These are phyloP conservation scores for Thermoascus crustaceus DNA, from an alignment of 2,329 filamentous ascomycete genomes.

Conservation along the genomic window DNA sequence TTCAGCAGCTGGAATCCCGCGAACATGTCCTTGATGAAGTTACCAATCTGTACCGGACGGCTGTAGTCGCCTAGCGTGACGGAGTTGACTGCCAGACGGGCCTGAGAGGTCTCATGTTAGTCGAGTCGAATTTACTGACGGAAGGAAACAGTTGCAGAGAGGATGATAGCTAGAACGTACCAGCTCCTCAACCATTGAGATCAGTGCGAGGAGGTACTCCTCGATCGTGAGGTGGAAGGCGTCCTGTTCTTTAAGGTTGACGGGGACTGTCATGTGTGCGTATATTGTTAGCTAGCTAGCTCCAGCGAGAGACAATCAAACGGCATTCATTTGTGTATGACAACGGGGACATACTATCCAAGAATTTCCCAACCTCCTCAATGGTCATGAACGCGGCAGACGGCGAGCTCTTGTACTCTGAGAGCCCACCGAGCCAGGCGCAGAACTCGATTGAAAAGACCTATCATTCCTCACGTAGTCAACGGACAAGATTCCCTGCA, in stretches of 20 bases:
- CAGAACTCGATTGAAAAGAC: slow-evolving; percentile 52
- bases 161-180: slow-evolving; percentile 30
- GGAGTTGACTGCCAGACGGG: slow-evolving; percentile 84
- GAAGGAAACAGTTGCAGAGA: background rate
- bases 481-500: background rate
- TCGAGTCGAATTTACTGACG: background rate
- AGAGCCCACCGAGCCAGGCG: slow-evolving; percentile 74
- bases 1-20: slow-evolving; percentile 96
- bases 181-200: slow-evolving; percentile 82
- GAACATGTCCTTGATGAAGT: slow-evolving; percentile 90
- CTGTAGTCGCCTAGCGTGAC: slow-evolving; percentile 85
- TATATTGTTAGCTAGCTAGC: background rate
- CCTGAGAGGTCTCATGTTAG: slow-evolving; percentile 29
- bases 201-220: slow-evolving; percentile 86
- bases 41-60: slow-evolving; percentile 77
- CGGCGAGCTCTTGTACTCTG: slow-evolving; percentile 46
- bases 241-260: slow-evolving; percentile 83
- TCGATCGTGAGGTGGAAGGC: slow-evolving; percentile 94
- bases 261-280: slow-evolving; percentile 65
- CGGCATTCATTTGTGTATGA: too few relatives aligned
- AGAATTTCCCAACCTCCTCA: slow-evolving; percentile 72
- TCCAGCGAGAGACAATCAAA: too few relatives aligned
- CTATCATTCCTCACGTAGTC: slow-evolving; percentile 25
- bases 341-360: too few relatives aligned
- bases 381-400: slow-evolving; percentile 69